Evolutionary conservation across 108 stramenopile species (phyloP), one percentile per base, ranked within the genome.

Genomic region (Nitzschia palea): DNA sequence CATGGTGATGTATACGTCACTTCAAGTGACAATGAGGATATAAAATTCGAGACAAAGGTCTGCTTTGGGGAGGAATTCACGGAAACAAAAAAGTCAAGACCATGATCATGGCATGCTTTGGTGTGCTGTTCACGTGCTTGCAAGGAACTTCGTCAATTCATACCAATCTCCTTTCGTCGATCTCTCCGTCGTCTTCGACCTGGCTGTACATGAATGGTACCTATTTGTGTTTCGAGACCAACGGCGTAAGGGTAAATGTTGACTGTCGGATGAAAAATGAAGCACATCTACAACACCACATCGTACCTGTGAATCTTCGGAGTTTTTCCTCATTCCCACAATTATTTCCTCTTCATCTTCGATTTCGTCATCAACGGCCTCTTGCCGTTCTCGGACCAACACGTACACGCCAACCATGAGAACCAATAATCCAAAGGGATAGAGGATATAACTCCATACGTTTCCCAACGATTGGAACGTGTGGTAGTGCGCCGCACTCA

Each of bases 401-500:
- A 89, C 63, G 25, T 50, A 73, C 0, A 89, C 87, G 26, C 91
- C 91, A 45, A 70, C 32, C 58, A 89, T 71, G 18, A 93, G 68
- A 31, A 81, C 59, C 10, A 75, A 3, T 10, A 93, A 60, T 40
- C 91, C 91, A 1, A 78, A 28, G 4, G 85, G 86, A 78, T 93
- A 90, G 61, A 93, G 55, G 43, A 88, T 59, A 28, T 63, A 77
- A 44, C 70, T 74, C 26, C 29, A n/a, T 20, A 79, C 14, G 10
- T 65, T 58, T 8, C 71, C 73, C 44, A 93, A 71, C 12, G 78
- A 45, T 17, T 48, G 40, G 60, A 93, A 88, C 15, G 91, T 93
- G 56, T 85, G 44, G 47, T 93, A 93, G 64, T 90, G 91, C 18
- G 84, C 74, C 0, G 78, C 72, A 57, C 77, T 76, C 86, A 89